A percentile compares a stretch with the other conserved stretches of the same genome.
Conservation (phyloP, 2,329 filamentous ascomycete species). For the Fusarium sacchari region DNA sequence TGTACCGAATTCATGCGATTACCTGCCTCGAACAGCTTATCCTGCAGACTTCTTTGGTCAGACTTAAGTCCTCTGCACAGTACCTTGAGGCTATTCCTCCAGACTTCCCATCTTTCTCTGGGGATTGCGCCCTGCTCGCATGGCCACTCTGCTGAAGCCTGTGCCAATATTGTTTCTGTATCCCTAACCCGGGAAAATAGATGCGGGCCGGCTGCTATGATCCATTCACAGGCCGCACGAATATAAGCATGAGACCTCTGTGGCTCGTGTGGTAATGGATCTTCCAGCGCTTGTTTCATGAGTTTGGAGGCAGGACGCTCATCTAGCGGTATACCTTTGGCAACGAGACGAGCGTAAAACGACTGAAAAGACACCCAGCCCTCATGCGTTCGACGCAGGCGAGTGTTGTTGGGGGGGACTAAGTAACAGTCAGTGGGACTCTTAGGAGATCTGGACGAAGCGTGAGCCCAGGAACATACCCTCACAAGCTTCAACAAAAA, state of each 20-base stretch:
- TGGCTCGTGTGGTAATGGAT: constrained; percentile 18
- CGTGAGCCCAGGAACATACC: not conserved
- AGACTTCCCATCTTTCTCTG: constrained; percentile 46
- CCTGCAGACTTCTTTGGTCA: constrained; percentile 28
- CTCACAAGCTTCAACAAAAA: not conserved
- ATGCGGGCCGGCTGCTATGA: constrained; percentile 43
- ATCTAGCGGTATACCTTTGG: constrained; percentile 34
- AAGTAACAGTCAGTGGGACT: not conserved
- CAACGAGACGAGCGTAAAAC: constrained; percentile 46
- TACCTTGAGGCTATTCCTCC: constrained; percentile 43
- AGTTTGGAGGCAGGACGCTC: constrained; percentile 46
- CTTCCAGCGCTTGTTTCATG: constrained; percentile 46
- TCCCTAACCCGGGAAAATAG: constrained; percentile 29
- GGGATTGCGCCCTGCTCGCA: constrained; percentile 35
- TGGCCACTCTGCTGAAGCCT: constrained; percentile 23
- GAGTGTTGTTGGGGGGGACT: constrained; percentile 5
- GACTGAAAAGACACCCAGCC: constrained; percentile 48
- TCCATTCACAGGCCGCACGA: constrained; percentile 44
- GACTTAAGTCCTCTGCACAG: constrained; percentile 27
- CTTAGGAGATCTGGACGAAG: not conserved
- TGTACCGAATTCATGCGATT: not conserved
- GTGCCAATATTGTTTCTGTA: constrained; percentile 20
- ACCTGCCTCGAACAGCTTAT: not conserved
- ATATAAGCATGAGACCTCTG: constrained; percentile 36
- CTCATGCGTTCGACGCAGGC: not conserved